Percentiles rank a stretch among this genome's conserved stretches.
phyloP scores from a whole-genome alignment of 2,329 filamentous ascomycete species.

The Davidsoniella virescens region DNA sequence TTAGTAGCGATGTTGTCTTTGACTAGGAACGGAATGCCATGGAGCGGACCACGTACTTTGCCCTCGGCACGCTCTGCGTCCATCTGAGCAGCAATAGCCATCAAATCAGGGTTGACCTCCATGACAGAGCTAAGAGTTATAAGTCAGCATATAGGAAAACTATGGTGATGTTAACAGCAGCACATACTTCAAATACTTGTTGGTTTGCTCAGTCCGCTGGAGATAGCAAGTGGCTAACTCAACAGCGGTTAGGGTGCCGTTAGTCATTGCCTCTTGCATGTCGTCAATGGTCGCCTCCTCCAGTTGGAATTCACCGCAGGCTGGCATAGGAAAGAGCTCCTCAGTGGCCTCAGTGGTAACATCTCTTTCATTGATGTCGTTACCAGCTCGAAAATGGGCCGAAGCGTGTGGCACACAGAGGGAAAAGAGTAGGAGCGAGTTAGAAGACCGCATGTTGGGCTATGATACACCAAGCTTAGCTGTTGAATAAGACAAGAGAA shows the following conservation, averaged over 20 bases:
- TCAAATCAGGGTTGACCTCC: slow-evolving; percentile 51
- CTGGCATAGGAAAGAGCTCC: slow-evolving; percentile 42
- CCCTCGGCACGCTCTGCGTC: slow-evolving; percentile 44
- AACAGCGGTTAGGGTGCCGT: slow-evolving; percentile 38
- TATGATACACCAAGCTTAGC: not conserved
- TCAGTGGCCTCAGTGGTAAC: slow-evolving; percentile 21
- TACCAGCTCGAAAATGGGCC: too few relatives aligned
- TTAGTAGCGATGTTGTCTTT: slow-evolving; percentile 59
- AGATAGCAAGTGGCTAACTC: slow-evolving; percentile 47
- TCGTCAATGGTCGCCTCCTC: slow-evolving; percentile 56
- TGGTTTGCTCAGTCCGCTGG: slow-evolving; percentile 41
- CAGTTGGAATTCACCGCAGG: slow-evolving; percentile 42
- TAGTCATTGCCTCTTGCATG: slow-evolving; percentile 41
- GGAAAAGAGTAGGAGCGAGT: slow-evolving; percentile 1
- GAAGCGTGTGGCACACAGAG: not conserved
- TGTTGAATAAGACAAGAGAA: too few relatives aligned
- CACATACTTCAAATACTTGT: slow-evolving; percentile 45
- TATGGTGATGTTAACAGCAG: too few relatives aligned
- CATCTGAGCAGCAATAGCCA: slow-evolving; percentile 41
- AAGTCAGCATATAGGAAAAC: not conserved
- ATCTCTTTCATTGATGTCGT: slow-evolving; percentile 17
- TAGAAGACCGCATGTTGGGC: not conserved
- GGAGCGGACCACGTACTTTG: slow-evolving; percentile 45
- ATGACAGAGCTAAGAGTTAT: slow-evolving; percentile 32
- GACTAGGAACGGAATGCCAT: slow-evolving; percentile 60